Evolutionary conservation across 257 asterid species (phyloP), one percentile per base, ranked within the genome.

Genomic region (Solanum phureja): DNA sequence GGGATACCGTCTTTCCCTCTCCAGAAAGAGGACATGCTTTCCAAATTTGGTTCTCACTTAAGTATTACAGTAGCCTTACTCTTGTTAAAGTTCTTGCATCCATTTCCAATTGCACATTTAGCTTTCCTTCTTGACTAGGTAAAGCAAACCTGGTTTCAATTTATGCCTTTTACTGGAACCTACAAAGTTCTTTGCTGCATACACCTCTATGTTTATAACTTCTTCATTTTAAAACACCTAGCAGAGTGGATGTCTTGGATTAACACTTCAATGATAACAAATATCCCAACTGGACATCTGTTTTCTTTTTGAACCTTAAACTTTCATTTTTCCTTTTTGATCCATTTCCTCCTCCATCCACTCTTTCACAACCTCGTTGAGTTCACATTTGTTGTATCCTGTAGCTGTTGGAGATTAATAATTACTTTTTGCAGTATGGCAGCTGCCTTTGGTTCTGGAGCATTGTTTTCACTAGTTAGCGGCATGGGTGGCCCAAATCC

Each of bases 391-490:
- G 6, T 49, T 49, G 69, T 49, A 18, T 82, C 38, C 38, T 33
- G 44, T 82, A 49, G 18, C 14, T 49, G 44, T 8, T 88, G 75
- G 73, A 62, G 7, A 38, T 21, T 62, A 27, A 33, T 85, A 74
- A 81, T 90, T 86, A 37, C 60, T 84, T 31, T 49, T 88, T 94
- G 91, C 95, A 96, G 99, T 88, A 94, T 96, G 99, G 96, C 89
- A 68, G 98, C 98, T 83, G 98, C 99, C 89, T 96, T 95, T 90
- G 98, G 99, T 74, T 96, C 98, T 40, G 99, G 99, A 52, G 98
- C 94, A 46, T 79, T 95, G 95, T 96, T 95, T 87, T 92, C 99
- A 1, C 87, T 96, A 88, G 96, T 95, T n/a, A 94, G 98, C 83
- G 98, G 95, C 9, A 92, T 95, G 90, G 94, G 95, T 91, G 98